Evolutionary conservation across 352 stramenopile species (phyloP).

Genomic region (Plasmopara viticola): DNA sequence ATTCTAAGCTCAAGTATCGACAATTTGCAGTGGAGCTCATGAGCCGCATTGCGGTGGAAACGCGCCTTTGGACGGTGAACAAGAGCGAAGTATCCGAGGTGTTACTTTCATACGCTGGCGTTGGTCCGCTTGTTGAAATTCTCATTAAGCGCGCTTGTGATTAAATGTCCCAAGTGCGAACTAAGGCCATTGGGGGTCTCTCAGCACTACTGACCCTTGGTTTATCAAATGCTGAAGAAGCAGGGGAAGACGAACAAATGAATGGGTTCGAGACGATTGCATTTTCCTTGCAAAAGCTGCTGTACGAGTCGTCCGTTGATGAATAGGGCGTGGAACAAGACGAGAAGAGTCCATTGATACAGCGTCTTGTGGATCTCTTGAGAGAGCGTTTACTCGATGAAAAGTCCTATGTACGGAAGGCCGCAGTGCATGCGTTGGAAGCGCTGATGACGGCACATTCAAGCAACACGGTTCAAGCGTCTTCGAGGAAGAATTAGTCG

Average conservation of each 20-base stretch:
- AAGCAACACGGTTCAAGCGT: constrained; percentile 33
- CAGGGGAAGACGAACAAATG: constrained; percentile 24
- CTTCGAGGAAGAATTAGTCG: constrained; percentile 56
- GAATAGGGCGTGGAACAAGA: constrained; percentile 23
- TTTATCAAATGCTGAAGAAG: constrained; percentile 27
- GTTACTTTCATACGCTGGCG: constrained; percentile 38
- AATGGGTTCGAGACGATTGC: constrained; percentile 35
- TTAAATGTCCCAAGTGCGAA: constrained; percentile 72
- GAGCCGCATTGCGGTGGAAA: constrained; percentile 57
- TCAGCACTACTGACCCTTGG: constrained; percentile 53
- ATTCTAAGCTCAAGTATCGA: constrained; percentile 63
- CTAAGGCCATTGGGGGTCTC: constrained; percentile 74
- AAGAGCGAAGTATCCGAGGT: constrained; percentile 27
- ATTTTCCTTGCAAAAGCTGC: constrained; percentile 38
- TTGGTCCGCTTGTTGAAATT: constrained; percentile 56
- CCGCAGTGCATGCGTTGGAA: constrained; percentile 71
- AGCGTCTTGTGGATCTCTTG: constrained; percentile 63
- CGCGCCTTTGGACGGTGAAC: constrained; percentile 46
- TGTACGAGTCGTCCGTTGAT: constrained; percentile 35
- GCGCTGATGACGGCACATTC: constrained; percentile 55
- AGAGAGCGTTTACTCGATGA: constrained; percentile 68
- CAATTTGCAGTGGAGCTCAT: constrained; percentile 79
- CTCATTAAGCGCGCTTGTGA: constrained; percentile 69
- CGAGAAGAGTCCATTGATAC: constrained; percentile 61
- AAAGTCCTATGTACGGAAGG: constrained; percentile 78